Evolutionary conservation across 352 stramenopile species (phyloP).

Genomic region (Globisporangium uncinulatum): DNA sequence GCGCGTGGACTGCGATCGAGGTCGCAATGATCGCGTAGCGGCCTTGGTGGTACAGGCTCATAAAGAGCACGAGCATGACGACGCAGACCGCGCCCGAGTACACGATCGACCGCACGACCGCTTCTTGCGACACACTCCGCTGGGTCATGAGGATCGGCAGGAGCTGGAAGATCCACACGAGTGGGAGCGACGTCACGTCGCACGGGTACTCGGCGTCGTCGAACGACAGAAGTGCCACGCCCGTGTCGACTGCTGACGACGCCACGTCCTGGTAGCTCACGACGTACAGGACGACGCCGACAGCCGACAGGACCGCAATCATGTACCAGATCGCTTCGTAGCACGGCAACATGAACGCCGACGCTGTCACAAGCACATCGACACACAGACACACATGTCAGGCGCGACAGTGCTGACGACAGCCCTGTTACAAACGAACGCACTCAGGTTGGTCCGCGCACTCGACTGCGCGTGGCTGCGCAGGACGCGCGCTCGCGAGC

Average conservation of each 20-base stretch:
- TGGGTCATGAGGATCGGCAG: slow-evolving; percentile 85
- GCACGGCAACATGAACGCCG: slow-evolving; percentile 84
- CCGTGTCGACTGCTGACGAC: slow-evolving; percentile 13
- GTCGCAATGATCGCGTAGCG: slow-evolving; percentile 41
- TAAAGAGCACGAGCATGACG: slow-evolving; percentile 50
- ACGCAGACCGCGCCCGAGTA: slow-evolving; percentile 58
- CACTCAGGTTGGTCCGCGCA: slow-evolving; percentile 74
- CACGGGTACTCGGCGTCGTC: slow-evolving; percentile 41
- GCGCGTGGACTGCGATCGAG: slow-evolving; percentile 40
- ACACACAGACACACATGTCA: neutral
- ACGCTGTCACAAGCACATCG: slow-evolving; percentile 29
- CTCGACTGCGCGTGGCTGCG: slow-evolving; percentile 39
- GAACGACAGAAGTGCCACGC: slow-evolving; percentile 16
- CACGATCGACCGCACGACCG: slow-evolving; percentile 59
- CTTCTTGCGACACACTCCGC: slow-evolving; percentile 70
- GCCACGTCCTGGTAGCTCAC: slow-evolving; percentile 38
- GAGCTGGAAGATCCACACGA: slow-evolving; percentile 70
- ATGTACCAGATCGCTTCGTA: slow-evolving; percentile 85
- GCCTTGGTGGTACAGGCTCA: slow-evolving; percentile 53
- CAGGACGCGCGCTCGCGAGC: slow-evolving; percentile 65
- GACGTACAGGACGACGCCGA: slow-evolving; percentile 45
- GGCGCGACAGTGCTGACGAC: neutral
- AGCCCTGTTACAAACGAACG: slow-evolving; percentile 1
- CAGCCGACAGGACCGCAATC: slow-evolving; percentile 46
- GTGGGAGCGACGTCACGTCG: slow-evolving; percentile 45